phyloP scores from a whole-genome alignment of 1,139 yeast genomes.

The Yamadazyma conglobata region DNA sequence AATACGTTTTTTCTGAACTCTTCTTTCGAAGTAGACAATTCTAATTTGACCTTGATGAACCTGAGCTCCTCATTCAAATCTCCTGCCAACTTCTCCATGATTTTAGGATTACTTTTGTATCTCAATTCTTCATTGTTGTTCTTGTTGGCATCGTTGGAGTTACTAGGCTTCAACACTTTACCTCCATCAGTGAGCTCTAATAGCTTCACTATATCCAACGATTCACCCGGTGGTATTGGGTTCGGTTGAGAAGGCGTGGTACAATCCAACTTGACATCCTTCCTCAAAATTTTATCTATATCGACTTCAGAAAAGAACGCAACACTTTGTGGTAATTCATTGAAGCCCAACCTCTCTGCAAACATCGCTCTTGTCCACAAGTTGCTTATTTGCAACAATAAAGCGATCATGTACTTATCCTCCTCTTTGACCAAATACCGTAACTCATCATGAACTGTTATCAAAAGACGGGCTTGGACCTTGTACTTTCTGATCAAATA shows the following conservation, averaged over 20 bases:
- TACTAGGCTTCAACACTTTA: conserved; percentile 14
- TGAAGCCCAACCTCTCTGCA: conserved; percentile 86
- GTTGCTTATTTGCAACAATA: conserved; percentile 84
- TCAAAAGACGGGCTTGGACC: conserved; percentile 73
- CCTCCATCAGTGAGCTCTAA: conserved; percentile 28
- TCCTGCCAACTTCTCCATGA: conserved; percentile 22
- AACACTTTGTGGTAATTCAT: conserved; percentile 88
- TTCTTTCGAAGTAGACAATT: conserved; percentile 24
- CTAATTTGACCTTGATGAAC: conserved; percentile 26
- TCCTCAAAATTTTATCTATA: conserved; percentile 80
- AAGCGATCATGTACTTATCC: conserved; percentile 71
- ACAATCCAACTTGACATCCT: conserved; percentile 86
- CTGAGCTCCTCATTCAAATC: conserved; percentile 17
- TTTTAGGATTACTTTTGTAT: conserved; percentile 22
- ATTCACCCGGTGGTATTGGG: conserved; percentile 77
- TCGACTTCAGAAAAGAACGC: conserved; percentile 96
- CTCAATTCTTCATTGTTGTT: conserved; percentile 10
- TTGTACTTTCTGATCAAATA: conserved; percentile 62
- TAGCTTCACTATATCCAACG: conserved; percentile 57
- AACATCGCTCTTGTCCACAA: conserved; percentile 97
- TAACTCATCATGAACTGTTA: conserved; percentile 95
- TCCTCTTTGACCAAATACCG: conserved; percentile 73
- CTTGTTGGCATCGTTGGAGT: conserved; percentile 10
- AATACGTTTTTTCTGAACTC: conserved; percentile 25
- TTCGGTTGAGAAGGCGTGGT: conserved; percentile 81